Evolutionary conservation across 2,329 filamentous ascomycete genomes (phyloP), one percentile per base, ranked within the genome.

Genomic region (Bisporella sp.): DNA sequence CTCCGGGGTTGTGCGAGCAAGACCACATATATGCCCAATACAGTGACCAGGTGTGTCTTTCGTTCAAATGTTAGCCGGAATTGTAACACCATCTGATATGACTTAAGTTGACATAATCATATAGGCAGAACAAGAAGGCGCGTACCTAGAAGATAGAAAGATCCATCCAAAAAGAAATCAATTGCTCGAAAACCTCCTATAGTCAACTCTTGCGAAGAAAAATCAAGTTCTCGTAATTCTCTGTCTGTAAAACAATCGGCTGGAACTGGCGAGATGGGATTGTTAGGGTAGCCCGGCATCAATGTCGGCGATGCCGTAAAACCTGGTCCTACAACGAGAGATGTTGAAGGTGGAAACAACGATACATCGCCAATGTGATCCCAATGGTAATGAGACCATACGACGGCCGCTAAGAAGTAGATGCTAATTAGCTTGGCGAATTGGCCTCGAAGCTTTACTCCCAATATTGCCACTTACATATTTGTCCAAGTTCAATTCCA

Each of bases 81-180:
- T 21, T 21, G 21, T 21, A 21, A 21, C 21, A 21, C 21, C 21
- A 21, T 2, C 21, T 21, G 2, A 21, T 21, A 21, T 3, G 21
- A 21, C 21, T 21, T 21, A 21, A 21, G 21, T 21, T 21, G 21
- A 21, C 21, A 21, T 21, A 21, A 21, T 21, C 2, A 21, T 21
- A 21, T 21, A 21, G 21, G 21, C 21, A 3, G 21, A 21, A 21
- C 21, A 21, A 21, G 21, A 21, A 21, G 21, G 21, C 3, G 21
- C 21, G 21, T 21, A 21, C 21, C 21, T 3, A 74, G 57, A 1
- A 82, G 65, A 58, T 79, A 80, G 54, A 82, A 77, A 28, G 66
- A 72, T 0, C 77, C 77, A 58, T 82, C 78, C 3, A 71, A 71
- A 50, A 79, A 81, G 57, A 72, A 80, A 58, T 82, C 78, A 30